These are phyloP conservation scores for Cymodocea nodosa DNA, from an alignment of 116 monocot species.

Conservation along the genomic window DNA sequence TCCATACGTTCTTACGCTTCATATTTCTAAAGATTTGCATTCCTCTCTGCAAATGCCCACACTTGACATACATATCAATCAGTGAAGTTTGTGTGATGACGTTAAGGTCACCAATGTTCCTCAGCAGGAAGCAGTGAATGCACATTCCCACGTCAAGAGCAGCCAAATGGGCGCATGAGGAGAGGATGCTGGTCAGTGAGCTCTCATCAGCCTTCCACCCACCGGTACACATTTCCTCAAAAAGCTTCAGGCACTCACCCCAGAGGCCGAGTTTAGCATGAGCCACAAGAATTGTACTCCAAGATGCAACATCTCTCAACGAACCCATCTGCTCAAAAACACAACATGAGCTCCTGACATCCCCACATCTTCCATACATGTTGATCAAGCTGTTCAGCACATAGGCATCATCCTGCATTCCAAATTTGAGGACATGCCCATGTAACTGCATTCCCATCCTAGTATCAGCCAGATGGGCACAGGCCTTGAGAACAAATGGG, in stretches of 20 bases:
- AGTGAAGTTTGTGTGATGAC: conserved; percentile 38
- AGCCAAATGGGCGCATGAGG: conserved; percentile 42
- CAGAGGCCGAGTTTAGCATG: conserved; percentile 25
- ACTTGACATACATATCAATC: conserved; percentile 64
- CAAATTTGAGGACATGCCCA: conserved; percentile 37
- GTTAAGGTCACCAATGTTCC: conserved; percentile 22
- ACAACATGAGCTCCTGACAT: conserved; percentile 16
- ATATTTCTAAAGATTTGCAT: conserved; percentile 33
- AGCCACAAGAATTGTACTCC: conserved; percentile 54
- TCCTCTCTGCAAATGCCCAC: conserved; percentile 44
- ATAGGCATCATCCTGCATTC: conserved; percentile 26
- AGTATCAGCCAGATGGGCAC: conserved; percentile 20
- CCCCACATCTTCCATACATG: conserved; percentile 61
- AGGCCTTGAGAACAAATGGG: conserved; percentile 66
- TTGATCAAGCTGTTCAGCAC: conserved; percentile 60
- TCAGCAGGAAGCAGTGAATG: conserved; percentile 34
- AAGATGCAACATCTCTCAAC: conserved; percentile 39
- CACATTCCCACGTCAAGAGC: conserved; percentile 31
- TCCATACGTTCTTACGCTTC: conserved; percentile 36
- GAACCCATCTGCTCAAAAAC: conserved; percentile 38
- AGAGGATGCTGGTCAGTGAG: conserved; percentile 38
- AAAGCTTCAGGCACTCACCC: conserved; percentile 34
- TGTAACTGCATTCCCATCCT: conserved; percentile 50
- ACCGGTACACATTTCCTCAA: conserved; percentile 21
- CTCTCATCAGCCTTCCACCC: conserved; percentile 42